A percentile compares a stretch with the other conserved stretches of the same genome.
Evolutionary conservation across 2,329 filamentous ascomycete species (phyloP).

Genomic region (Nemania abortiva): DNA sequence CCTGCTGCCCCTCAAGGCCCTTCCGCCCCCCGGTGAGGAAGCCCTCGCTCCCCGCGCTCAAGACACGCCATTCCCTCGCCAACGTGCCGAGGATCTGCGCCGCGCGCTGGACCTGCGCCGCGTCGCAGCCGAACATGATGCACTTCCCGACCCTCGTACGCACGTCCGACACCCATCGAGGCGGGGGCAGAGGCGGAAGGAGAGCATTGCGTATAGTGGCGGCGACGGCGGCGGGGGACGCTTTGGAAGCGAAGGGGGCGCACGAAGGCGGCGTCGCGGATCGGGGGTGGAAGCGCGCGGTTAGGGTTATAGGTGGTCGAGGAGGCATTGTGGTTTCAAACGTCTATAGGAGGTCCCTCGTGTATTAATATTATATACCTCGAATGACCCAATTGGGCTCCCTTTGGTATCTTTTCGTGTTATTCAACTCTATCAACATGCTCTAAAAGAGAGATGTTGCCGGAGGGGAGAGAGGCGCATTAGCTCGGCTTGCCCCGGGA

Average conservation of each 20-base stretch:
- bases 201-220: too few relatives aligned
- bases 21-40: conserved; percentile 43
- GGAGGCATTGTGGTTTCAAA: conserved; percentile 45
- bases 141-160: conserved; percentile 78
- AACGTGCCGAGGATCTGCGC: conserved; percentile 70
- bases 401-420: neutral
- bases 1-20: conserved; percentile 46
- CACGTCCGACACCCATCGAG: conserved; percentile 76
- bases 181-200: conserved; percentile 57
- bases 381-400: neutral
- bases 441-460: neutral
- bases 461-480: conserved; percentile 2
- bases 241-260: conserved; percentile 9
- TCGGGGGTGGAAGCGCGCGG: conserved; percentile 22
- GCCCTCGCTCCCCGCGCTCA: conserved; percentile 47
- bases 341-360: neutral
- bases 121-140: conserved; percentile 77
- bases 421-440: neutral
- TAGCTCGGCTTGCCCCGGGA: conserved; percentile 10
- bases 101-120: conserved; percentile 68
- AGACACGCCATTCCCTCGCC: conserved; percentile 72
- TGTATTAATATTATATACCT: neutral
- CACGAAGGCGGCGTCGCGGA: conserved; percentile 19
- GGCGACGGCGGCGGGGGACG: conserved; percentile 37
- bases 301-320: conserved; percentile 42